phyloP scores from a whole-genome alignment of 2,329 filamentous ascomycete species.

The Colletotrichum ledebouriae region DNA sequence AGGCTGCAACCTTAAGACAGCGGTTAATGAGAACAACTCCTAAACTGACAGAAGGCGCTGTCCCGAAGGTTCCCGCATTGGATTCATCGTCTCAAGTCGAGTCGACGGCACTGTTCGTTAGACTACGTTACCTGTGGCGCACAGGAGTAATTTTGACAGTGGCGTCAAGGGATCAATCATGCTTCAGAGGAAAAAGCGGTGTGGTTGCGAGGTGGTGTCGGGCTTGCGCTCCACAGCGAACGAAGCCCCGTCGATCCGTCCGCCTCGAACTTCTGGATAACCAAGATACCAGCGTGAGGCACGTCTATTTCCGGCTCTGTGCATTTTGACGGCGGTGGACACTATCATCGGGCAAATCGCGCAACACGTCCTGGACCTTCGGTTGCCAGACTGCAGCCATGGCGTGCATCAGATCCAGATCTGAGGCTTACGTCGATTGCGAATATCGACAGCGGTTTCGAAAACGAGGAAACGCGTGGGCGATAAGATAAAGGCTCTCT shows the following conservation, averaged over 20 bases:
- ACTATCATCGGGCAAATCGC: slow-evolving; percentile 21
- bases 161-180: slow-evolving; percentile 37
- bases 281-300: not conserved
- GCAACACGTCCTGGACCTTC: not conserved
- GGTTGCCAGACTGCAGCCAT: slow-evolving; percentile 33
- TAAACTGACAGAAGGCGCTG: slow-evolving; percentile 9
- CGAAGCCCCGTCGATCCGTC: slow-evolving; percentile 23
- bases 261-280: slow-evolving; percentile 18
- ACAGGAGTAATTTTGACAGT: slow-evolving; percentile 17
- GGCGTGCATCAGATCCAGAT: slow-evolving; percentile 40
- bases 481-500: slow-evolving; percentile 8
- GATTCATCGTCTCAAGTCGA: slow-evolving; percentile 22
- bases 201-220: slow-evolving; percentile 41
- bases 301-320: slow-evolving; percentile 1
- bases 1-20: slow-evolving; percentile 6
- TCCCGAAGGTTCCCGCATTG: slow-evolving; percentile 9
- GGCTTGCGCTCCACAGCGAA: slow-evolving; percentile 34
- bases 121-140: slow-evolving; percentile 6
- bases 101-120: not conserved
- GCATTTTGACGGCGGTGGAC: slow-evolving; percentile 15
- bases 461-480: not conserved
- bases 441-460: slow-evolving; percentile 10
- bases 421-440: slow-evolving; percentile 12
- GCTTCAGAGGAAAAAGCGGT: slow-evolving; percentile 45
- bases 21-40: slow-evolving; percentile 1